phyloP scores from a whole-genome alignment of 2,329 filamentous ascomycete species.

The Sporothrix protearum region DNA sequence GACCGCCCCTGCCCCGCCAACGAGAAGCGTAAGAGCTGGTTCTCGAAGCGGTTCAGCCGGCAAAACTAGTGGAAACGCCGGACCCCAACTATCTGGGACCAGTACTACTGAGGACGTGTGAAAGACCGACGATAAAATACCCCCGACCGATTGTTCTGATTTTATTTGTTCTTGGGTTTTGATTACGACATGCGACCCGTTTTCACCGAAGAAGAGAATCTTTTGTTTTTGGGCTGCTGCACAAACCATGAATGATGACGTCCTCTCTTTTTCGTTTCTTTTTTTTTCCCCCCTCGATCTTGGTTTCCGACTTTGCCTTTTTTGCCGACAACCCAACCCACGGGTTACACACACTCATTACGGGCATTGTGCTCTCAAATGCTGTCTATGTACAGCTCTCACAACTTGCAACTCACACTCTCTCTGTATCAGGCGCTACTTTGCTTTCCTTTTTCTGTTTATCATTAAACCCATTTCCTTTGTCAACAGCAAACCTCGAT shows the following conservation, averaged over 20 bases:
- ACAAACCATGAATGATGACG: constrained; percentile 14
- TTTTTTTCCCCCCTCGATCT: not conserved
- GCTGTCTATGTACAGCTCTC: not conserved
- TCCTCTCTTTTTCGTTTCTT: not conserved
- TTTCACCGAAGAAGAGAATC: not conserved
- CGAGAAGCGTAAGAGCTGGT: constrained; percentile 88
- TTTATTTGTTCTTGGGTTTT: not conserved
- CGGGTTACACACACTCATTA: not conserved
- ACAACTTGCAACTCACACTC: not conserved
- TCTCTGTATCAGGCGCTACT: not conserved
- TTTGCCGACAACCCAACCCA: not conserved
- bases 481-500: not conserved
- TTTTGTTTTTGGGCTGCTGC: constrained; percentile 15
- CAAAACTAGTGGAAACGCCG: constrained; percentile 30
- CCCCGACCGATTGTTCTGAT: not conserved
- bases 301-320: not conserved
- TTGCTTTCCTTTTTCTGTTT: not conserved
- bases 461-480: not conserved
- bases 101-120: not conserved
- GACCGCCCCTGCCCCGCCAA: constrained; percentile 26
- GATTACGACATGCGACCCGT: not conserved
- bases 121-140: not conserved
- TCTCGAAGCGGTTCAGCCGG: constrained; percentile 77
- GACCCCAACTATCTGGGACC: constrained; percentile 1
- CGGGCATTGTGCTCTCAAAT: not conserved